Evolutionary conservation across 2,329 filamentous ascomycete species (phyloP).

Genomic region (Aplosporella prunicola): DNA sequence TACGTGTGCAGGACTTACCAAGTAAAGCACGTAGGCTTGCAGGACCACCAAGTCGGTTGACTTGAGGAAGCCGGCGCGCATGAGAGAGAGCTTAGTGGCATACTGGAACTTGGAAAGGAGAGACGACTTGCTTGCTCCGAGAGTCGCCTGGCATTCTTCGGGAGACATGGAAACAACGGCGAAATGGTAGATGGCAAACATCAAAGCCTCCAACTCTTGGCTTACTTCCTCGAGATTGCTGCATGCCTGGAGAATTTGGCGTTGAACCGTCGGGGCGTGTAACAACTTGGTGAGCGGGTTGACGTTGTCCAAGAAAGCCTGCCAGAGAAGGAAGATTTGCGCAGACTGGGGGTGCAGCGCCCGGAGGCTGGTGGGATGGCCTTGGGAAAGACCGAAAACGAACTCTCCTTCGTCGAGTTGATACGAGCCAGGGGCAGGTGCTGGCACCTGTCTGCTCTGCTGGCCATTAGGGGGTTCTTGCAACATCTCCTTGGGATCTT

Average conservation of each 20-base stretch:
- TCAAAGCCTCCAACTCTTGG: constrained; percentile 47
- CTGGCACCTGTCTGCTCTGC: too few species aligned
- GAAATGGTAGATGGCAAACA: constrained; percentile 25
- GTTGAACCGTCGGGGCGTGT: constrained; percentile 61
- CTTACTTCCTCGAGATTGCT: constrained; percentile 47
- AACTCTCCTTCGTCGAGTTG: constrained; percentile 14
- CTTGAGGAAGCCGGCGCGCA: constrained; percentile 58
- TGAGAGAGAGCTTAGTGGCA: constrained; percentile 54
- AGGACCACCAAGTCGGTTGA: constrained; percentile 55
- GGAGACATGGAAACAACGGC: constrained; percentile 44
- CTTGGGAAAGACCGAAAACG: constrained; percentile 16
- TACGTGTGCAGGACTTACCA: constrained; percentile 42
- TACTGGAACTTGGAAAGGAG: constrained; percentile 47
- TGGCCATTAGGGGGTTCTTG: too few species aligned
- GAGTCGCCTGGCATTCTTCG: constrained; percentile 42
- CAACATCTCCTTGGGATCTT: constrained; percentile 19
- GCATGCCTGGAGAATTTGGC: constrained; percentile 54
- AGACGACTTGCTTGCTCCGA: constrained; percentile 44
- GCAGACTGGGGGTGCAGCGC: constrained; percentile 52
- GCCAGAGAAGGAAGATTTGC: constrained; percentile 64
- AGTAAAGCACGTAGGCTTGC: constrained; percentile 58
- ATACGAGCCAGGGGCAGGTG: constrained; percentile 14
- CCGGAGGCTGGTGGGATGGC: constrained; percentile 13
- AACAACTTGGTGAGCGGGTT: constrained; percentile 65
- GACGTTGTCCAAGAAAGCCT: constrained; percentile 63